Evolutionary conservation across 495 filamentous ascomycete species (phyloP), one percentile per base, ranked within the genome.

Genomic region (Penicilliopsis zonata): DNA sequence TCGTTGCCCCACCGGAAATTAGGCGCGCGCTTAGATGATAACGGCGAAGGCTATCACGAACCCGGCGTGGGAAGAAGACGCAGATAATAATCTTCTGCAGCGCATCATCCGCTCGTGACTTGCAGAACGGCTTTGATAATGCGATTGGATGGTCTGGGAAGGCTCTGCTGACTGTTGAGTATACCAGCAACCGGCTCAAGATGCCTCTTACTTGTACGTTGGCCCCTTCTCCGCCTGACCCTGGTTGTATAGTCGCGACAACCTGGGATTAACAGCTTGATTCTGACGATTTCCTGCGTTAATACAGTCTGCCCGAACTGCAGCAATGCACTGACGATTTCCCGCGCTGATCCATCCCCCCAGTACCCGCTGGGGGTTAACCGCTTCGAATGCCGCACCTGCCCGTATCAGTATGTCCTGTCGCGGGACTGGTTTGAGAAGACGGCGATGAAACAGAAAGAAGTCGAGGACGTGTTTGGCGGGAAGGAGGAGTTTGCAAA

Each of bases 371-470:
- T 54, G 18, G 70, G 68, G 7, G 61, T 72, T 30, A 82, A 84
- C 52, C 73, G 84, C 18, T 78, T 95, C 49, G 85, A 94, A 62
- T 98, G 90, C 61, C 80, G 82, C 24, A 86, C 85, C 29, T 98
- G 90, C 43, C 86, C 90, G 5, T 98, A 94, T 61, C 69, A 87
- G 56, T 82, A 77, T 50, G 53, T 78, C 19, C 70, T 94, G 41
- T 71, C 72, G 30, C 63, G 76, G 39, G 68, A 75, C 23, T 80
- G 77, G 57, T 92, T 65, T 50, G 82, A 87, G 51, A 78, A 83
- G 36, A 81, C 75, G 31, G 37, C 50, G 2, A 72, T 78, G 61
- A 76, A 78, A 50, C 67, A 76, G 37, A 87, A 86, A 50, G 84
- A 92, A 44, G 77, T 81, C 33, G 88, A 95, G 41, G 86, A 92